Evolutionary conservation across 2,329 filamentous ascomycete species (phyloP).

Genomic region (Colletotrichum cuscutae): DNA sequence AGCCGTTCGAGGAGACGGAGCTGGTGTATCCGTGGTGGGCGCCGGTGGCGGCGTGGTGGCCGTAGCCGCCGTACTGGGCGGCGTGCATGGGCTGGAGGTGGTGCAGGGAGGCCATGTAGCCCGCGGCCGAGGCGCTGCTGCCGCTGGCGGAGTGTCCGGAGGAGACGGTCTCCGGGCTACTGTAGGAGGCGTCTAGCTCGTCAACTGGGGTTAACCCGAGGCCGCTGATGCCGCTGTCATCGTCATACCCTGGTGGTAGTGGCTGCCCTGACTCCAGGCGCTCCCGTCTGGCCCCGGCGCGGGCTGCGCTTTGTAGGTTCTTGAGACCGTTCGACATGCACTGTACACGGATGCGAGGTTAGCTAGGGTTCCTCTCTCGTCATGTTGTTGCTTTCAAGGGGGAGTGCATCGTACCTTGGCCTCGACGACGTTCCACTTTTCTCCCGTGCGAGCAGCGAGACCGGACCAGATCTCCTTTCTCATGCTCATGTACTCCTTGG

Average conservation of each 20-base stretch:
- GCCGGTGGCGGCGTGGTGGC: constrained; percentile 18
- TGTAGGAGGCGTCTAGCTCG: constrained; percentile 67
- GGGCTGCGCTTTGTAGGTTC: constrained; percentile 77
- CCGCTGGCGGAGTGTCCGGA: constrained; percentile 55
- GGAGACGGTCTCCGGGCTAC: constrained; percentile 62
- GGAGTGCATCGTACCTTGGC: constrained; percentile 60
- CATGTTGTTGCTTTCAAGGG: neutral
- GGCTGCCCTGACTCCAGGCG: constrained; percentile 61
- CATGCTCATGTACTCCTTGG: constrained; percentile 81
- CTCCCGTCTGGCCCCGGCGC: constrained; percentile 73
- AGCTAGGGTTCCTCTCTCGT: constrained; percentile 14
- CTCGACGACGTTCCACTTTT: constrained; percentile 81
- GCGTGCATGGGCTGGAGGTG: constrained; percentile 40
- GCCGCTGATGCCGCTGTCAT: constrained; percentile 77
- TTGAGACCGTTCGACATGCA: constrained; percentile 88
- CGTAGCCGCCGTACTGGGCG: constrained; percentile 42
- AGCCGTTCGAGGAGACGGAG: constrained; percentile 61
- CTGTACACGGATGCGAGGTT: constrained; percentile 53
- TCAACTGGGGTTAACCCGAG: constrained; percentile 68
- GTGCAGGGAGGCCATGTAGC: constrained; percentile 41
- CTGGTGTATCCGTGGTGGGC: constrained; percentile 60
- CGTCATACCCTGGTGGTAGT: constrained; percentile 63
- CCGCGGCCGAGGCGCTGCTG: constrained; percentile 45
- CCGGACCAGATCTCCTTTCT: constrained; percentile 85
- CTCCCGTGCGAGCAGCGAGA: constrained; percentile 78